Percentiles rank a stretch among this genome's conserved stretches.
These are phyloP conservation scores for Leccinum pallidistipes DNA, from an alignment of 1,284 basidiomycete species.

Conservation along the genomic window DNA sequence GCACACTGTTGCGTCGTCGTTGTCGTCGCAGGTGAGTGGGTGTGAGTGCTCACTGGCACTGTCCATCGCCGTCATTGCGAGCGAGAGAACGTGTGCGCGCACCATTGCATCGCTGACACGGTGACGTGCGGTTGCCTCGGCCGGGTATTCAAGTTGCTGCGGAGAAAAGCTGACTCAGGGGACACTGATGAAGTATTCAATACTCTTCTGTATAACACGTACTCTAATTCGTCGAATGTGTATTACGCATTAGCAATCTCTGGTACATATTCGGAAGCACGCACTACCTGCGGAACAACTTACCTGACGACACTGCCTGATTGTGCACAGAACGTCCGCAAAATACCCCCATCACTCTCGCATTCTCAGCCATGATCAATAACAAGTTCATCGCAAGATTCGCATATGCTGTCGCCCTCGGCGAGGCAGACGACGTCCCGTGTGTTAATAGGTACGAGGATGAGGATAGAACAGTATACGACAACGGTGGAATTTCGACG, in stretches of 20 bases:
- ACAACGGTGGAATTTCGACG: slow-evolving; percentile 33
- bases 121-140: no score
- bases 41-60: no score
- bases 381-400: slow-evolving; percentile 54
- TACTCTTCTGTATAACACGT: no score
- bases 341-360: slow-evolving; percentile 46
- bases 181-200: no score
- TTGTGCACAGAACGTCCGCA: slow-evolving; percentile 39
- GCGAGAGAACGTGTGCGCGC: no score
- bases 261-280: slow-evolving; percentile 20
- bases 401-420: slow-evolving; percentile 60
- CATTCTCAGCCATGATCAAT: slow-evolving; percentile 49
- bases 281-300: slow-evolving; percentile 9
- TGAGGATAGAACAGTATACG: slow-evolving; percentile 50
- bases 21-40: no score
- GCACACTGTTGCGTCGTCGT: no score
- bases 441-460: slow-evolving; percentile 65
- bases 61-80: no score
- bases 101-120: no score
- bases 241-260: slow-evolving; percentile 45
- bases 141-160: no score
- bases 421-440: slow-evolving; percentile 55
- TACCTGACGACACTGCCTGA: slow-evolving; percentile 64
- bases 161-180: no score
- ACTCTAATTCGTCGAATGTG: no score